These are phyloP conservation scores for Boletus rex-veris DNA, from an alignment of 768 basidiomycete genomes.

Conservation along the genomic window DNA sequence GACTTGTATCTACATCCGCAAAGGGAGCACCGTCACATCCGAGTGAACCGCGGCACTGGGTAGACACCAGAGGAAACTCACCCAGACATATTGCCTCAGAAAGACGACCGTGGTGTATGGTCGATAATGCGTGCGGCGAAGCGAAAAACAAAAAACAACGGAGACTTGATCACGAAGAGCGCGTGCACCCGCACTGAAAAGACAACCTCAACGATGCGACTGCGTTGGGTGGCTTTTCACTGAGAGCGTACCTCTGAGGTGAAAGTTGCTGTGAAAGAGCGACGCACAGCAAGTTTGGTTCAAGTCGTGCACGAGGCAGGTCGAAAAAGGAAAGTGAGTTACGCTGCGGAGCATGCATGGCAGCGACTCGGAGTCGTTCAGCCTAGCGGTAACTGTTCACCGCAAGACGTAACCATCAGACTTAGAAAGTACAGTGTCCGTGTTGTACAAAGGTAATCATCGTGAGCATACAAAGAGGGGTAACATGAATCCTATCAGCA, in stretches of 20 bases:
- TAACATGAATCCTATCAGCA: slow-evolving; percentile 1
- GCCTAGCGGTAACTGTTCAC: no score
- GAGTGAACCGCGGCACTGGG: background rate
- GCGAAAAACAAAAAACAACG: no score
- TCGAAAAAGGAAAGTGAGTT: background rate
- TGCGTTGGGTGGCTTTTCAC: slow-evolving; percentile 1
- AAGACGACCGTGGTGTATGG: no score
- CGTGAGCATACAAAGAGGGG: background rate
- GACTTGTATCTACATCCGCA: background rate
- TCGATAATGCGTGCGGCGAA: no score
- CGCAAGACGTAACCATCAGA: background rate
- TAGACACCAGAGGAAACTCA: background rate
- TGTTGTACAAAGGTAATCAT: no score
- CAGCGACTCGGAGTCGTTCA: no score
- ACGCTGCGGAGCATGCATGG: no score
- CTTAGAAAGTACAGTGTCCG: background rate
- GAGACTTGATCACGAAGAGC: background rate
- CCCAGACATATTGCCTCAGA: background rate
- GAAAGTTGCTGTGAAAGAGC: background rate
- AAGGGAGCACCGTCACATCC: background rate
- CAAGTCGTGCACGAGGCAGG: background rate
- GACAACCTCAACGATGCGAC: background rate
- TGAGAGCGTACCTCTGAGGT: background rate
- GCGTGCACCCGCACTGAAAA: slow-evolving; percentile 3
- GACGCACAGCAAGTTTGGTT: background rate